Base-by-base conservation (phyloP, 257 asterid species). In the Petunia axillaris region DNA sequence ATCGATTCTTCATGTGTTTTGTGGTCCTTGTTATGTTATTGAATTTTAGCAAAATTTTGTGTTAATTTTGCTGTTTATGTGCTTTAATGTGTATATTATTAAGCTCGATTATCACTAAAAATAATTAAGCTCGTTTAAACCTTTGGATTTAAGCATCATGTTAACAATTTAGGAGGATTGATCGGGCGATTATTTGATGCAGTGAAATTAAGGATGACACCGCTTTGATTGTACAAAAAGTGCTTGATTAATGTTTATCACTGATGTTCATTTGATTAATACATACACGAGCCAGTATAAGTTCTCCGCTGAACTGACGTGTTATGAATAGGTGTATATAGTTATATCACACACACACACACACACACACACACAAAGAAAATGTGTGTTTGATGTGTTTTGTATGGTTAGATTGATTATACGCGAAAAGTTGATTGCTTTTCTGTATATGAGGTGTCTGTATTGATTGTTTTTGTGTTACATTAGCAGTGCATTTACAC, bases 401-500 rank as follows among this genome's bases (percentile, higher is more conserved):
- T 25, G 25, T 25, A 25, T 25, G 25, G 13, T 63, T 63, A 63
- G 43, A 63, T 63, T 63, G n/a, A 63, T 63, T 63, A 63, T 36
- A 8, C n/a, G 43, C 2, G 2, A 63, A 36, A 2, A 63, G 68
- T 68, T 40, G 57, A 68, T 16, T 44, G 7, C 6, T 65, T 65
- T 65, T 39, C 35, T 64, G 2, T 39, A 13, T 39, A 39, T 13
- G n/a, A 57, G 63, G 73, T 41, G 53, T 71, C 58, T 48, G 43
- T 71, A 71, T 48, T 71, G 35, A 48, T 36, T 38, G 8, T 8
- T 35, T 65, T 65, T 37, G 52, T 37, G 8, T 62, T 60, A n/a
- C 53, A 62, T 73, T 44, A 75, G 50, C 84, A 78, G 84, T 81
- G 77, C 44, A 70, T 70, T n/a, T 46, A 38, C 63, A 13, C 36